Conservation (phyloP, 31 red algal genomes). For the Endocladia muricata region DNA sequence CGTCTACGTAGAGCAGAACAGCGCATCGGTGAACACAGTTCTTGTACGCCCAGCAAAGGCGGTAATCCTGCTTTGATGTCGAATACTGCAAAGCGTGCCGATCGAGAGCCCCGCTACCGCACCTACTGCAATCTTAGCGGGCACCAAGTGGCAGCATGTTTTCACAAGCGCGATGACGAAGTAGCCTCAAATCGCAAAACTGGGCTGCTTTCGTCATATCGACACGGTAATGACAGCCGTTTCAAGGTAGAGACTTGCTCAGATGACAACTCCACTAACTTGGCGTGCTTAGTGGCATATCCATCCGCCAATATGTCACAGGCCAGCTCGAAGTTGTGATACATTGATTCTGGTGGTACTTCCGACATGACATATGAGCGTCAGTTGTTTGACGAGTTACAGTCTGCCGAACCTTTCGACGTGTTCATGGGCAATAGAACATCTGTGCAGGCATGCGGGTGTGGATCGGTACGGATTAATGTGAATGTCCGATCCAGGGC, state of each 20-base stretch:
- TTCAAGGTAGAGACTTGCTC: neutral
- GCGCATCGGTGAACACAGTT: neutral
- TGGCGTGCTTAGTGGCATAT: neutral
- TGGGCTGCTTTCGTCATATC: neutral
- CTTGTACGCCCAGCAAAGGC: neutral
- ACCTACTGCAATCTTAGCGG: neutral
- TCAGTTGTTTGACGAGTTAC: neutral
- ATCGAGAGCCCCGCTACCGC: neutral
- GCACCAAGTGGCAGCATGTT: neutral
- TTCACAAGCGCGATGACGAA: neutral
- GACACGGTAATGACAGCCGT: neutral
- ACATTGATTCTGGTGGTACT: slow-evolving; percentile 10
- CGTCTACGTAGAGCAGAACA: slow-evolving; percentile 7
- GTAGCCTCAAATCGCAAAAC: neutral
- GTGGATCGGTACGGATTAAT: neutral
- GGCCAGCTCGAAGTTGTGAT: neutral
- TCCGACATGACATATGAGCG: slow-evolving; percentile 7
- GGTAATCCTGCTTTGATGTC: neutral
- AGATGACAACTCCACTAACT: neutral
- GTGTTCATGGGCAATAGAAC: neutral
- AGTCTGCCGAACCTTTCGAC: neutral
- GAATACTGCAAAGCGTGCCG: neutral
- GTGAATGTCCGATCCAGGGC: neutral
- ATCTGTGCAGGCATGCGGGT: neutral
- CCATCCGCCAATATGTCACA: neutral